Conservation (phyloP, 1,284 basidiomycete genomes). For the Boletus holoroseus region DNA sequence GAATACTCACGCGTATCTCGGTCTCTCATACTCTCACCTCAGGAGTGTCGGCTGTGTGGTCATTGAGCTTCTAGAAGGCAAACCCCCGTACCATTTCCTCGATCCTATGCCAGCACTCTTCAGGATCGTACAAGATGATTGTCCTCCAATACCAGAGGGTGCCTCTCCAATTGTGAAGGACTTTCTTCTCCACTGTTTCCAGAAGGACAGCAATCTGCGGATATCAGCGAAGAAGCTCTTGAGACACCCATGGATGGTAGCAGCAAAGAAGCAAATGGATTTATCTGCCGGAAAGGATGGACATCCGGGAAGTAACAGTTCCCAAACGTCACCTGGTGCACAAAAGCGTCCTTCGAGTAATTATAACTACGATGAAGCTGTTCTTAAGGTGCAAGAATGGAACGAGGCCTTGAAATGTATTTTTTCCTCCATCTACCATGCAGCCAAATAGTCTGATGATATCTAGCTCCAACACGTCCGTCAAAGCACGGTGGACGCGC, state of each 20-base stretch:
- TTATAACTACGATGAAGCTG: constrained; percentile 89
- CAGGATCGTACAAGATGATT: constrained; percentile 96
- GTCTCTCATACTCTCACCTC: constrained; percentile 13
- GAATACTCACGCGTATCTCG: not conserved
- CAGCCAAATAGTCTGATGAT: constrained; percentile 26
- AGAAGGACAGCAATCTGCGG: constrained; percentile 93
- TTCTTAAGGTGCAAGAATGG: constrained; percentile 95
- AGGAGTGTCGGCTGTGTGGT: constrained; percentile 95
- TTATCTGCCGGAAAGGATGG: constrained; percentile 39
- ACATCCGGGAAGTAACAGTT: constrained; percentile 26
- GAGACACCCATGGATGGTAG: constrained; percentile 93
- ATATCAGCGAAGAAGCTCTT: constrained; percentile 92
- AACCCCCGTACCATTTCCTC: constrained; percentile 92
- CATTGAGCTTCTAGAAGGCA: constrained; percentile 93
- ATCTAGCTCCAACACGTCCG: constrained; percentile 51
- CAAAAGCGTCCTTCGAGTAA: constrained; percentile 59
- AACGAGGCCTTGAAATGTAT: constrained; percentile 91
- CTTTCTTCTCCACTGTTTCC: constrained; percentile 96
- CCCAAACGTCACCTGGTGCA: constrained; percentile 30
- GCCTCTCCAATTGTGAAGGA: constrained; percentile 93
- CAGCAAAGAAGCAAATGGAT: constrained; percentile 71
- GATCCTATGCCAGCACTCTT: constrained; percentile 98
- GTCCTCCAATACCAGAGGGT: constrained; percentile 91
- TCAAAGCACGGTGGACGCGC: constrained; percentile 54
- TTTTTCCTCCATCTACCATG: constrained; percentile 3